Evolutionary conservation across 495 filamentous ascomycete species (phyloP), one percentile per base, ranked within the genome.

Genomic region (Pyrenula aspistea): DNA sequence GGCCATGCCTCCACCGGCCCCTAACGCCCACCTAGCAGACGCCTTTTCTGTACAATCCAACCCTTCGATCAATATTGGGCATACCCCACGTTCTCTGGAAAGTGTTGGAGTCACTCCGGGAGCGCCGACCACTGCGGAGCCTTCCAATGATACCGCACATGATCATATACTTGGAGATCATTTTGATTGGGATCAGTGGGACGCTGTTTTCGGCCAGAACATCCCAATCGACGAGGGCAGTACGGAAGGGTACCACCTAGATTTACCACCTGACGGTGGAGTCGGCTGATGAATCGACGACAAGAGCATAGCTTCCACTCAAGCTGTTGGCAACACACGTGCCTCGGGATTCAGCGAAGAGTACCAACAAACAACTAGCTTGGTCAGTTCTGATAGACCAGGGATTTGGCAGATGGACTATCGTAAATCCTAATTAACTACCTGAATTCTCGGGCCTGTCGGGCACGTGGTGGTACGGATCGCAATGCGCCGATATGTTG

Each of bases 101-200:
- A 15, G 31, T 42, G 31, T 42, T 15, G 31, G 31, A 42, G 31
- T 42, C 15, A 42, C 31, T 4, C 31, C 31, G 8, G 31, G 31
- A 42, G 31, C 31, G 15, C 31, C 31, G 15, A 8, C 31, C 15
- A 15, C 31, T 42, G 15, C 31, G 8, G 8, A 42, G 8, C 31
- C 31, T 8, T 4, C 31, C 31, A 42, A 42, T 15, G 31, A 42
- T 42, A 42, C 31, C 8, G 4, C 15, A 42, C 31, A 42, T 15
- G 31, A 42, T 15, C 31, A 42, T 8, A 15, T 42, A 4, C 31
- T 42, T 15, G 31, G 31, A 42, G 31, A 42, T 42, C 31, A 72
- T 51, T 77, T 77, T 56, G 73, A 77, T 53, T 77, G 73, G 73
- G 73, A 77, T 53, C 73, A 77, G 61, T 77, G 73, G 73, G 73